Conservation (phyloP, 495 filamentous ascomycete genomes). For the Amorphotheca resinae region DNA sequence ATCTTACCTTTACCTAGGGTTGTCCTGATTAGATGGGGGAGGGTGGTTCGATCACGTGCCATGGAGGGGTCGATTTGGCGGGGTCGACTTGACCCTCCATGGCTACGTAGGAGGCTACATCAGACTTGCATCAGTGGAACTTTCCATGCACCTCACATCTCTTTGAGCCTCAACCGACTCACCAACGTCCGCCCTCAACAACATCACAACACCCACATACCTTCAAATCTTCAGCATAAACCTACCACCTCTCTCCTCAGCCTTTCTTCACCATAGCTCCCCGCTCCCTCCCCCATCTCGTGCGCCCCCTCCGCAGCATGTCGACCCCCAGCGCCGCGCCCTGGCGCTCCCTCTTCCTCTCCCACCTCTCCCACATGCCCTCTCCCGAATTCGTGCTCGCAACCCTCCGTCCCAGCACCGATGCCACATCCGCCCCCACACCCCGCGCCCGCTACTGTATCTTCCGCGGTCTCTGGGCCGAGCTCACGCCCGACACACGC, state of each 20-base stretch:
- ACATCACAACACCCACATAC: no score
- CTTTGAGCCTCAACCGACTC: no score
- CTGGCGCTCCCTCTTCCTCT: slow-evolving; percentile 57
- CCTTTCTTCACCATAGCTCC: slow-evolving; percentile 16
- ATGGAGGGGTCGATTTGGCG: no score
- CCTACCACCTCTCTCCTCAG: no score
- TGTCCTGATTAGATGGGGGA: not conserved
- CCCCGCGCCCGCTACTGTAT: slow-evolving; percentile 42
- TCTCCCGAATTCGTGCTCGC: slow-evolving; percentile 60
- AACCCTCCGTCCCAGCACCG: slow-evolving; percentile 40
- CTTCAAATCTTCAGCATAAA: no score
- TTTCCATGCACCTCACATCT: no score
- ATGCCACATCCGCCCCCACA: slow-evolving; percentile 11
- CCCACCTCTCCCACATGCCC: slow-evolving; percentile 47
- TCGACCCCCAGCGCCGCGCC: slow-evolving; percentile 27
- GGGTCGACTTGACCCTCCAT: no score
- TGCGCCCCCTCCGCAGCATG: slow-evolving; percentile 18
- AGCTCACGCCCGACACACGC: slow-evolving; percentile 54
- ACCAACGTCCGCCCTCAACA: no score
- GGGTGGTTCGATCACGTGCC: no score
- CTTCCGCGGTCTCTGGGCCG: slow-evolving; percentile 73
- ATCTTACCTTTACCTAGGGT: not conserved
- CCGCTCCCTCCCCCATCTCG: slow-evolving; percentile 6
- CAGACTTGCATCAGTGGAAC: no score
- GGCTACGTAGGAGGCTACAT: no score